phyloP scores from a whole-genome alignment of 257 asterid species.

The Capsicum baccatum region DNA sequence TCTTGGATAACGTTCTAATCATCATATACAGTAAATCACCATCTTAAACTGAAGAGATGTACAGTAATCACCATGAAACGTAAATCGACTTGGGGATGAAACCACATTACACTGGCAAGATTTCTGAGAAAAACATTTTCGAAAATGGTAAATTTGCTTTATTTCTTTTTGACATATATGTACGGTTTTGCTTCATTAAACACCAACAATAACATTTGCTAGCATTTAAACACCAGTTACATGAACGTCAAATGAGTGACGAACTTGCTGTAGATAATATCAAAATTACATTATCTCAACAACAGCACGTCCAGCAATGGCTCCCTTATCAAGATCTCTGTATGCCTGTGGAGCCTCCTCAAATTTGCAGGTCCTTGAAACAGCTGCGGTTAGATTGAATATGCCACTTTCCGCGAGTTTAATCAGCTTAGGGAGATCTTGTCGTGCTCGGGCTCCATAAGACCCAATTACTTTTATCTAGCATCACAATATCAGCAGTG shows the following conservation, averaged over 20 bases:
- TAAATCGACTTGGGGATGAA: not conserved
- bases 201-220: not conserved
- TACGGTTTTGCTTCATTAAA: not conserved
- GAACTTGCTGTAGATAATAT: constrained; percentile 9
- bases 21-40: too few relatives aligned
- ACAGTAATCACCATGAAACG: too few relatives aligned
- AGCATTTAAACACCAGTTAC: not conserved
- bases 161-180: not conserved
- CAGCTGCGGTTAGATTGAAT: constrained; percentile 81
- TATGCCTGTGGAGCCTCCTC: constrained; percentile 76
- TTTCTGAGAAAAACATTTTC: not conserved
- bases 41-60: too few relatives aligned
- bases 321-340: constrained; percentile 75
- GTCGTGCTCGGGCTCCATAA: constrained; percentile 93
- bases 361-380: constrained; percentile 79
- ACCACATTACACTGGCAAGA: not conserved
- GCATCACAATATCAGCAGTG: constrained; percentile 27
- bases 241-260: not conserved
- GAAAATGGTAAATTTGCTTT: not conserved
- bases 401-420: constrained; percentile 87
- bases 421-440: constrained; percentile 89
- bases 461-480: constrained; percentile 96
- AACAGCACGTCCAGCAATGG: constrained; percentile 81
- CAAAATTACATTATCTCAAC: constrained; percentile 77
- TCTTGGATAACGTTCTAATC: too few relatives aligned